phyloP scores from a whole-genome alignment of 495 filamentous ascomycete genomes.

The Recurvomyces mirabilis region DNA sequence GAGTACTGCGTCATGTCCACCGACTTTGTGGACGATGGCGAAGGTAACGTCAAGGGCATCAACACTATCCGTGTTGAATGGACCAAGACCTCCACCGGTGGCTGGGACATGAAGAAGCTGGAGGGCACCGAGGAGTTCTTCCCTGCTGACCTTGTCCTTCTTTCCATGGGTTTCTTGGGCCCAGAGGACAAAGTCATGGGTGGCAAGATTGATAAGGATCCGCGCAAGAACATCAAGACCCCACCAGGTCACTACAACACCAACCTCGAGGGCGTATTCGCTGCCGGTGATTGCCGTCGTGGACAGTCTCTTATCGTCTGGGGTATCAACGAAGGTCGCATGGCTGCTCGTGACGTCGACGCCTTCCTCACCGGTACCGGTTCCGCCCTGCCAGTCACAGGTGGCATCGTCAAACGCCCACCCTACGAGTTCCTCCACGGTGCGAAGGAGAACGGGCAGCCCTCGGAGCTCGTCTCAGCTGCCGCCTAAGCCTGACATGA shows the following conservation, averaged over 20 bases:
- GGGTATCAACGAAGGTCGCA: slow-evolving; percentile 98
- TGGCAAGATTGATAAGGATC: slow-evolving; percentile 80
- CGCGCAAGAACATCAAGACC: slow-evolving; percentile 96
- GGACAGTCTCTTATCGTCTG: slow-evolving; percentile 97
- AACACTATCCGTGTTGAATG: slow-evolving; percentile 96
- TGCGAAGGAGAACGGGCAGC: slow-evolving; percentile 25
- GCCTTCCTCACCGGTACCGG: slow-evolving; percentile 65
- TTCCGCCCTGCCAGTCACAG: slow-evolving; percentile 79
- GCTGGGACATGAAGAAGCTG: slow-evolving; percentile 99
- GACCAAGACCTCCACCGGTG: slow-evolving; percentile 79
- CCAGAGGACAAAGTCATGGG: slow-evolving; percentile 86
- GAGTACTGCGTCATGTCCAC: slow-evolving; percentile 99
- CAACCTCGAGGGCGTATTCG: slow-evolving; percentile 82
- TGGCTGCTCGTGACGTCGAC: slow-evolving; percentile 89
- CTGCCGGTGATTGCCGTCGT: slow-evolving; percentile 91
- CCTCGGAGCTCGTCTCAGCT: slow-evolving; percentile 26
- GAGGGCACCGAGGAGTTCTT: slow-evolving; percentile 95
- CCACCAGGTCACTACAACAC: slow-evolving; percentile 80
- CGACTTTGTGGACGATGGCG: slow-evolving; percentile 90
- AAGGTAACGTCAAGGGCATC: slow-evolving; percentile 85
- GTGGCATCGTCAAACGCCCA: slow-evolving; percentile 80
- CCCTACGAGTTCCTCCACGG: slow-evolving; percentile 47
- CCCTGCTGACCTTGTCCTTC: slow-evolving; percentile 88
- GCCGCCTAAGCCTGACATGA: slow-evolving; percentile 20
- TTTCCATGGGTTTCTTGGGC: slow-evolving; percentile 98